Evolutionary conservation across 2,329 filamentous ascomycete species (phyloP).

Genomic region (Bipolaris oryzae): DNA sequence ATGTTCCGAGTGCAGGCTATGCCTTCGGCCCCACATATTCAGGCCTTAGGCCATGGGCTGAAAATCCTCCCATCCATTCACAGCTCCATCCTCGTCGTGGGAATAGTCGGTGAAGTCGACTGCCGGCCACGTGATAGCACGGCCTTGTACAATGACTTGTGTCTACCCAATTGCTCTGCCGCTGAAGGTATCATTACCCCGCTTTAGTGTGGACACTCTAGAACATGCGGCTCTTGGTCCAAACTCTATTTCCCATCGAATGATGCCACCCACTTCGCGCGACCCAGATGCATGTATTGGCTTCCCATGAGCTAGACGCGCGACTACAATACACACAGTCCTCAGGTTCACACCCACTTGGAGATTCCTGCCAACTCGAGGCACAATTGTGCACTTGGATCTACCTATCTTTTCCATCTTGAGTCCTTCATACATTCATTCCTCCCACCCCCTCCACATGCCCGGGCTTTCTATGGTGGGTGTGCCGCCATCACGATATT

Average conservation of each 20-base stretch:
- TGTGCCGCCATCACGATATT: conserved; percentile 52
- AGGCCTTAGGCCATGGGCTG: conserved; percentile 20
- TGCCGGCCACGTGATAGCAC: conserved; percentile 35
- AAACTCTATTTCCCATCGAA: conserved; percentile 48
- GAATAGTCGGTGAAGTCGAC: conserved; percentile 49
- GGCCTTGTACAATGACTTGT: conserved; percentile 18
- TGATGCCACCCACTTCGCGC: conserved; percentile 31
- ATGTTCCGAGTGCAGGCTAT: conserved; percentile 47
- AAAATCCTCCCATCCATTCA: conserved; percentile 48
- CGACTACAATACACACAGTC: conserved; percentile 54
- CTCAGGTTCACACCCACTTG: conserved; percentile 47
- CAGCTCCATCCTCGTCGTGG: conserved; percentile 42
- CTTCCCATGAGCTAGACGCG: conserved; percentile 44
- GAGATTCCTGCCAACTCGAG: conserved; percentile 40
- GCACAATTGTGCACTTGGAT: conserved; percentile 54
- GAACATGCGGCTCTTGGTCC: conserved; percentile 20
- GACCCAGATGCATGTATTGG: conserved; percentile 30
- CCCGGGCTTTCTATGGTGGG: conserved; percentile 53
- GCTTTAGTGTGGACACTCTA: not conserved
- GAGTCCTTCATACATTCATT: conserved; percentile 49
- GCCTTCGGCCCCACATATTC: conserved; percentile 27
- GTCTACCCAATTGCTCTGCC: conserved; percentile 20
- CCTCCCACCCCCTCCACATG: conserved; percentile 43
- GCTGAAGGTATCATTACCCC: conserved; percentile 20
- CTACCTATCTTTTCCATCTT: conserved; percentile 57